Evolutionary conservation across 2,329 filamentous ascomycete species (phyloP), one percentile per base, ranked within the genome.

Genomic region (Spiromastix sp.): DNA sequence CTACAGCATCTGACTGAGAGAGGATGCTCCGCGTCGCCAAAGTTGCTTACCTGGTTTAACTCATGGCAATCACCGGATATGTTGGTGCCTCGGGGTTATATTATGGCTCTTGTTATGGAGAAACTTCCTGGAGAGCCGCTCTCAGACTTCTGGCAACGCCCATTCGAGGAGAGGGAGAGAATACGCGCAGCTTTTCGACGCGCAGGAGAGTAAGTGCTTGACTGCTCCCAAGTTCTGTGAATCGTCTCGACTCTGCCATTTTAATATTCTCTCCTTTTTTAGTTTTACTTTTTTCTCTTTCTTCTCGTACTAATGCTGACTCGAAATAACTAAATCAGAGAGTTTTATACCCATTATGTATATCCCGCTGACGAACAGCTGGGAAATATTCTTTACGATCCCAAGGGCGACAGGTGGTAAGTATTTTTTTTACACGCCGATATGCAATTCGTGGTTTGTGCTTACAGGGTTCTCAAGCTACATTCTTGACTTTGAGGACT

Each of bases 401-500:
- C 15, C 12, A 11, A 18, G 19, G 5, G 19, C 11, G 13, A 18
- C 5, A 31, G 19, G 19, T 18, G 29, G 29, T 31, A 17, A 15
- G 29, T 30, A 16, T 19, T 28, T 30, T 34, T 19, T 13, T 25
- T 5, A 17, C n/a, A n/a, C n/a, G n/a, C n/a, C n/a, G n/a, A n/a
- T n/a, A n/a, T n/a, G n/a, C n/a, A n/a, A n/a, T 21, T 2, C 10
- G 11, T 10, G 5, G 19, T 24, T 15, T 18, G 19, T 20, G 21
- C 18, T 20, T 13, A 34, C n/a, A 7, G 16, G 24, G 9, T 16
- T 13, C 21, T 5, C 17, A 11, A 39, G 36, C 36, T 39, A 39
- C n/a, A 34, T 39, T 18, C 19, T 39, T 29, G 36, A 34, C 27
- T 39, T 30, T 26, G 36, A 39, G n/a, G 18, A 30, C 10, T 22